These are phyloP conservation scores for Hygrophorus pudorinus DNA, from an alignment of 768 basidiomycete genomes.

Conservation along the genomic window DNA sequence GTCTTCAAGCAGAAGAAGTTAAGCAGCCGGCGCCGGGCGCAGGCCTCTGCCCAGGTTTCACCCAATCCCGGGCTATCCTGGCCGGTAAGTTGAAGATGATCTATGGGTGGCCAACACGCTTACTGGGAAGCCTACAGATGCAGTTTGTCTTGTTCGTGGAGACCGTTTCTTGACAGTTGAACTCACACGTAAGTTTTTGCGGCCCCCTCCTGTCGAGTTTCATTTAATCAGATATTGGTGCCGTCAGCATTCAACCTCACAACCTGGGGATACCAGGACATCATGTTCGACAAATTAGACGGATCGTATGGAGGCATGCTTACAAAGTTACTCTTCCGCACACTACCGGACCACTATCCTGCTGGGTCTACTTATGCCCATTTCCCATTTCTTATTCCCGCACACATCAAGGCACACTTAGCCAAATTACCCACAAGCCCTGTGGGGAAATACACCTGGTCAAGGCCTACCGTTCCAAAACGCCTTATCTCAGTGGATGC, in stretches of 20 bases:
- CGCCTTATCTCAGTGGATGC: slow-evolving; percentile 20
- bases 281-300: slow-evolving; percentile 49
- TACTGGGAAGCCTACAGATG: slow-evolving; percentile 28
- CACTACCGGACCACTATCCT: slow-evolving; percentile 61
- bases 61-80: slow-evolving; percentile 78
- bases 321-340: slow-evolving; percentile 61
- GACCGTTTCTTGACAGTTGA: slow-evolving; percentile 74
- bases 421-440: slow-evolving; percentile 18
- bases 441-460: slow-evolving; percentile 47
- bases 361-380: slow-evolving; percentile 58
- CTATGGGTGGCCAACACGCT: too few relatives aligned
- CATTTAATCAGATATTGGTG: not conserved
- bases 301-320: slow-evolving; percentile 73
- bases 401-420: slow-evolving; percentile 32
- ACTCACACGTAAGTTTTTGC: slow-evolving; percentile 55
- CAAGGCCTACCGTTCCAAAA: slow-evolving; percentile 29
- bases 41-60: slow-evolving; percentile 75
- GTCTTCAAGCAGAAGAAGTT: slow-evolving; percentile 63
- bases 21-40: slow-evolving; percentile 58
- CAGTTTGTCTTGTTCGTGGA: slow-evolving; percentile 64
- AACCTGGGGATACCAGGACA: slow-evolving; percentile 70
- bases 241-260: slow-evolving; percentile 59
- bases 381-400: slow-evolving; percentile 73
- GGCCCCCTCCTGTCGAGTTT: not conserved
- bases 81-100: slow-evolving; percentile 15